Evolutionary conservation across 305 asterid genomes (phyloP), one percentile per base, ranked within the genome.

Genomic region (Solanum chacoense): DNA sequence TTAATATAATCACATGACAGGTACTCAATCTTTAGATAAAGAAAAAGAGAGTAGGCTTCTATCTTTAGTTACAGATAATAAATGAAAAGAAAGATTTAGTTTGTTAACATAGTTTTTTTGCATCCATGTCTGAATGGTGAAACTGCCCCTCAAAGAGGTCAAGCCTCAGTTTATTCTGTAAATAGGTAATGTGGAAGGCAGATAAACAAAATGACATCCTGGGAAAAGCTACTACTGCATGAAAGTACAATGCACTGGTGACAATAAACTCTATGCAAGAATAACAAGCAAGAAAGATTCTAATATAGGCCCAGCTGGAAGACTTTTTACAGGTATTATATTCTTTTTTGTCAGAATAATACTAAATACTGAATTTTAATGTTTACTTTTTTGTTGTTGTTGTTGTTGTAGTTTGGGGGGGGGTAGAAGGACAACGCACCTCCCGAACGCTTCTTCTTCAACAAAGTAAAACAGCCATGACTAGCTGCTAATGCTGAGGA

Each of bases 391-490:
- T 89, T 83, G 72, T 65, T 89, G 87, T 55, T 18, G 87, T 55
- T 18, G 67, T 55, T 55, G 24, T 55, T 18, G 10, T 18, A 7
- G 11, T 20, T 18, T 55, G 8, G 22, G 72, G 40, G 32, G 29
- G 42, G 7, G 0, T 10, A 24, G 78, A 20, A 55, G 35, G 88
- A 37, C 20, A 75, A 93, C 96, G 74, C 95, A 97, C 98, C 99
- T 89, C 95, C 98, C 81, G 99, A 89, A 32, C 94, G 97, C 92
- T 94, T 95, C 95, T 96, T 95, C 94, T 95, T 97, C 90, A 93
- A 91, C 91, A 94, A 92, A 29, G 96, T 88, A 37, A 93, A 89
- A 89, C 94, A 91, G 78, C 98, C 96, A 69, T 92, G 88, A 77
- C 88, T 92, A 90, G 97, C 80, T 72, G 93, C 90, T 37, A 90